Percentiles rank a stretch among this genome's conserved stretches.
Evolutionary conservation across 1,284 basidiomycete species (phyloP).

Genomic region (Ganoderma resinaceum): DNA sequence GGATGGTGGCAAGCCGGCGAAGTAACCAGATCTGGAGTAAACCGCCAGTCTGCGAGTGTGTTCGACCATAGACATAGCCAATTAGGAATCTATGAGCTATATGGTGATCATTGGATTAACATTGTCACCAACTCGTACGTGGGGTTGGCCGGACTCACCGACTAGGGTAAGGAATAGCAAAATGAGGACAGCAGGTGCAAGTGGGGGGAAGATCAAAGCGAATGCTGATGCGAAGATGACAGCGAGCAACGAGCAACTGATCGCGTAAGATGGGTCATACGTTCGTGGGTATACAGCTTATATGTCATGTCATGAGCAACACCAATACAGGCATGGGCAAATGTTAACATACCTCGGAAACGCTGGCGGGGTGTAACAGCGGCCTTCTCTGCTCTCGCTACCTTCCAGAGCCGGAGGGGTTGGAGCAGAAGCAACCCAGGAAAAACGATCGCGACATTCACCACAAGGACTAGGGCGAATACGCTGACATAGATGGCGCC

Average conservation of each 20-base stretch:
- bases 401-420: slow-evolving; percentile 64
- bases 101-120: not conserved
- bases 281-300: slow-evolving; percentile 76
- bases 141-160: slow-evolving; percentile 48
- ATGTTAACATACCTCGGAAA: slow-evolving; percentile 67
- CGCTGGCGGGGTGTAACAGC: slow-evolving; percentile 78
- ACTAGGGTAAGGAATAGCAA: slow-evolving; percentile 74
- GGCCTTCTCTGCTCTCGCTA: slow-evolving; percentile 57
- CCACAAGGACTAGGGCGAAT: slow-evolving; percentile 65
- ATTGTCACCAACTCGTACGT: too few relatives aligned
- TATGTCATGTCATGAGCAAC: slow-evolving; percentile 17
- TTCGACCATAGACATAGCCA: slow-evolving; percentile 76
- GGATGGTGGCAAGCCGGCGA: slow-evolving; percentile 68
- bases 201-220: slow-evolving; percentile 77
- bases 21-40: slow-evolving; percentile 77
- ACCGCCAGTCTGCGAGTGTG: slow-evolving; percentile 75
- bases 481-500: slow-evolving; percentile 77
- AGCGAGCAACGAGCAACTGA: slow-evolving; percentile 69
- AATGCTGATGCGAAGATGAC: slow-evolving; percentile 77
- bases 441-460: slow-evolving; percentile 73
- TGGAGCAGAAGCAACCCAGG: slow-evolving; percentile 78
- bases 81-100: slow-evolving; percentile 77
- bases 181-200: slow-evolving; percentile 73
- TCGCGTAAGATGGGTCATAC: slow-evolving; percentile 72
- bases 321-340: not conserved